These are phyloP conservation scores for Rhexocercosporidium sp. DNA, from an alignment of 2,329 filamentous ascomycete genomes.

Conservation along the genomic window DNA sequence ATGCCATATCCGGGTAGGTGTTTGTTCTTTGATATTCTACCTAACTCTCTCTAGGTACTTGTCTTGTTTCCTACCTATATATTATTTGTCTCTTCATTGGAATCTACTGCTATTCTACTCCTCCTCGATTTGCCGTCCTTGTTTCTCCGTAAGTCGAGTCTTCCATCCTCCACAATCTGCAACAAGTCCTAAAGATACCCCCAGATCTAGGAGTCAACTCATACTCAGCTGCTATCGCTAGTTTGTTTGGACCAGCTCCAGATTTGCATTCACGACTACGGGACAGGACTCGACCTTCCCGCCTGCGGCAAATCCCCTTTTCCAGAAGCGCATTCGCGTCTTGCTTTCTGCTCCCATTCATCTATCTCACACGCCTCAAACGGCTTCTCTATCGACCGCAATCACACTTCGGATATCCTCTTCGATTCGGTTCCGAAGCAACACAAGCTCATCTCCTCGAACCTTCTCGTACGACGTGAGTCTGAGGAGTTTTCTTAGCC, in stretches of 20 bases:
- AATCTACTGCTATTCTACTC: background rate
- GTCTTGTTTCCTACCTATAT: background rate
- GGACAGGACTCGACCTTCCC: too few relatives aligned
- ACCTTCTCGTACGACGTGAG: background rate
- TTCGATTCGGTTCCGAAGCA: background rate
- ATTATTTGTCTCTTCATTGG: background rate
- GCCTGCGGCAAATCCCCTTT: background rate
- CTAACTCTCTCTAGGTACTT: background rate
- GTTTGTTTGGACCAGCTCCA: too few relatives aligned
- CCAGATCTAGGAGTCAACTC: too few relatives aligned
- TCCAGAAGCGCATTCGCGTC: too few relatives aligned
- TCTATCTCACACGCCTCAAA: too few relatives aligned
- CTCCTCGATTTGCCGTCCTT: too few relatives aligned
- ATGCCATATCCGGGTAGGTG: background rate
- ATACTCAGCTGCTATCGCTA: too few relatives aligned
- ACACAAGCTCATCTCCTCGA: background rate
- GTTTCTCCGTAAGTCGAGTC: too few relatives aligned
- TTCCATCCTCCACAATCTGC: background rate
- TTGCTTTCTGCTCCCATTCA: too few relatives aligned
- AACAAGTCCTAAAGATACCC: background rate
- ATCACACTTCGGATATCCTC: background rate
- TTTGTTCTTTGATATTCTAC: background rate
- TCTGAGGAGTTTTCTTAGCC: background rate
- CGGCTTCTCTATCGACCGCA: background rate
- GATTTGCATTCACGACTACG: too few relatives aligned